Conservation (phyloP, 2,329 filamentous ascomycete genomes). For the Tolypocladium album region DNA sequence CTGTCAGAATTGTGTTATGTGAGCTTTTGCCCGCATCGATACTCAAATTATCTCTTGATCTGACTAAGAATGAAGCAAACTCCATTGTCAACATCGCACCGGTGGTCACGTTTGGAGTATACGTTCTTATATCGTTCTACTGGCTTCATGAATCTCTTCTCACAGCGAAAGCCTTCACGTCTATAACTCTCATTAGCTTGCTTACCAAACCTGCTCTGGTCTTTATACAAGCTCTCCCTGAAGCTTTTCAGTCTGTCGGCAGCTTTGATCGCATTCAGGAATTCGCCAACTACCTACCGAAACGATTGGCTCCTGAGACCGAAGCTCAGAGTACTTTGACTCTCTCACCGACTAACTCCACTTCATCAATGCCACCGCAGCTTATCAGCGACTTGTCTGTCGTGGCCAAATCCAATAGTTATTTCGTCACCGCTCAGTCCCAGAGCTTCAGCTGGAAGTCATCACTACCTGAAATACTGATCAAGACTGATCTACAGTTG, state of each 20-base stretch:
- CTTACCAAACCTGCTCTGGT: neutral
- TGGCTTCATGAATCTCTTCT: neutral
- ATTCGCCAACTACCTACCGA: neutral
- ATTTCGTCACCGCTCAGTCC: neutral
- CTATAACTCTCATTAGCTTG: neutral
- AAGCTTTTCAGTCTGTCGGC: neutral
- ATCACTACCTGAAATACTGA: neutral
- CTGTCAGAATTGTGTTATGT: neutral
- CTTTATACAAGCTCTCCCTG: neutral
- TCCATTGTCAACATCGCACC: neutral
- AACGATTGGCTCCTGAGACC: neutral
- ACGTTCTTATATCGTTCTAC: neutral
- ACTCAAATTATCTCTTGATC: neutral
- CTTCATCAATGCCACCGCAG: too few relatives aligned
- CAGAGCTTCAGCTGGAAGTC: neutral
- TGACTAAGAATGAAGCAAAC: neutral
- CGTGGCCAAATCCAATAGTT: neutral
- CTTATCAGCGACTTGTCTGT: too few relatives aligned
- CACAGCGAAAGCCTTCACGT: neutral
- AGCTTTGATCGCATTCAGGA: neutral
- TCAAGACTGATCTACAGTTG: neutral
- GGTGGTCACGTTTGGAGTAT: neutral
- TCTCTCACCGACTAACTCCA: too few relatives aligned
- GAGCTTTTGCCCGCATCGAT: neutral
- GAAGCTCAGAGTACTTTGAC: too few relatives aligned